Evolutionary conservation across 345 rosid species (phyloP).

Genomic region (Stellera chamaejasme): DNA sequence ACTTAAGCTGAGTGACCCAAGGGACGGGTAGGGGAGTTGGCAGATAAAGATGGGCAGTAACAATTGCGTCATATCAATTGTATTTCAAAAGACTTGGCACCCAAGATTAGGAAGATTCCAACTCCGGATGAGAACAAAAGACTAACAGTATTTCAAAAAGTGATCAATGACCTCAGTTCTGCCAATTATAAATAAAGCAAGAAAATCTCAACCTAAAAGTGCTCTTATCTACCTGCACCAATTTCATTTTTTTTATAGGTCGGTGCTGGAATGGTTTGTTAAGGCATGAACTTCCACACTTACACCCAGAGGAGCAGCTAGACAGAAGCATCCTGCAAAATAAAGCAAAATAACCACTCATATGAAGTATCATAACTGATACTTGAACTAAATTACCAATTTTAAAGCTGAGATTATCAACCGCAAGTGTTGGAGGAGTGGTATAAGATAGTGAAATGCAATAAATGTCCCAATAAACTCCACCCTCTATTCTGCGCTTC

Average conservation of each 20-base stretch:
- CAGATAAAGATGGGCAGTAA: too few relatives aligned
- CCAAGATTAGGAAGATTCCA: too few relatives aligned
- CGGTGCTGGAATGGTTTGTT: slow-evolving; percentile 93
- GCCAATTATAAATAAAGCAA: not conserved
- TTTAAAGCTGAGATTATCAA: too few relatives aligned
- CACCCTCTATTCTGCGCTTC: too few relatives aligned
- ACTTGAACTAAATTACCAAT: too few relatives aligned
- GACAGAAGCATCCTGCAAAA: slow-evolving; percentile 80
- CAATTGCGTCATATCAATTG: too few relatives aligned
- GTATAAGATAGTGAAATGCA: not conserved
- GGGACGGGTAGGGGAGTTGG: too few relatives aligned
- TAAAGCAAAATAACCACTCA: slow-evolving; percentile 6
- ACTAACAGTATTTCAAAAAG: not conserved
- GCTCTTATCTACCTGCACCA: slow-evolving; percentile 51
- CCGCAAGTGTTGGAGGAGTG: too few relatives aligned
- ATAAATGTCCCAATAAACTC: too few relatives aligned
- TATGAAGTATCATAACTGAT: not conserved
- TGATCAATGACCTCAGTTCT: not conserved
- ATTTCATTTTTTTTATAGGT: slow-evolving; percentile 80
- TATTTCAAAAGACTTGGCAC: too few relatives aligned
- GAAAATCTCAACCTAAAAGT: not conserved
- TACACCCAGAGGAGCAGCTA: slow-evolving; percentile 92
- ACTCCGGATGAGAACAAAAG: not conserved
- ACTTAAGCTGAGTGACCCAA: too few relatives aligned
- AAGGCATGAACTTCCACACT: slow-evolving; percentile 70